A percentile compares a stretch with the other conserved stretches of the same genome.
phyloP scores from a whole-genome alignment of 2,329 filamentous ascomycete species.

The Xylaria sp. region DNA sequence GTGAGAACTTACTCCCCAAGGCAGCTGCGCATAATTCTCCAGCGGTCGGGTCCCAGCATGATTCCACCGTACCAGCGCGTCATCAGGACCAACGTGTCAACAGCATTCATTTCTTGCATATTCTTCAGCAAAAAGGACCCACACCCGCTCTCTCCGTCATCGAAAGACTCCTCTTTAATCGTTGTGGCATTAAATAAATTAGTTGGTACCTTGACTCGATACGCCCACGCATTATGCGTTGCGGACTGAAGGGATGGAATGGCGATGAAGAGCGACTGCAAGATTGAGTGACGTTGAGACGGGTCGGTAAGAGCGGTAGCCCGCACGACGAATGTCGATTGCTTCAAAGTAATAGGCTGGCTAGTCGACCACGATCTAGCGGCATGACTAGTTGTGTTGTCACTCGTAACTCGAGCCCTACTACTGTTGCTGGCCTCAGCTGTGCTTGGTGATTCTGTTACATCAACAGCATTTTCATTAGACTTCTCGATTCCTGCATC shows the following conservation, averaged over 20 bases:
- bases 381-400: slow-evolving; percentile 37
- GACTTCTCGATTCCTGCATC: slow-evolving; percentile 51
- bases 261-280: slow-evolving; percentile 61
- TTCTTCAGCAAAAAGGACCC: slow-evolving; percentile 67
- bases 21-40: slow-evolving; percentile 70
- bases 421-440: slow-evolving; percentile 36
- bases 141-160: slow-evolving; percentile 71
- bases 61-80: slow-evolving; percentile 72
- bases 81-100: slow-evolving; percentile 67
- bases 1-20: slow-evolving; percentile 56
- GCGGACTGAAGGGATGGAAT: slow-evolving; percentile 65
- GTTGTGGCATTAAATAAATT: slow-evolving; percentile 51
- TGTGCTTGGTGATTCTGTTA: slow-evolving; percentile 36
- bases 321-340: slow-evolving; percentile 69
- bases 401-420: slow-evolving; percentile 34
- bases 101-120: slow-evolving; percentile 62
- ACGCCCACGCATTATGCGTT: slow-evolving; percentile 69
- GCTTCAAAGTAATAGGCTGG: slow-evolving; percentile 61
- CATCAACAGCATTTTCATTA: slow-evolving; percentile 21
- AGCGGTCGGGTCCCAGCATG: slow-evolving; percentile 70
- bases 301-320: slow-evolving; percentile 56
- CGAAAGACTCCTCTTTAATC: slow-evolving; percentile 63
- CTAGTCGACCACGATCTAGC: slow-evolving; percentile 62
- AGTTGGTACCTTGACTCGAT: slow-evolving; percentile 54
- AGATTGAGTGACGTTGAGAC: slow-evolving; percentile 55